Evolutionary conservation across 2,329 filamentous ascomycete genomes (phyloP).

Genomic region (Cladophialophora psammophila): DNA sequence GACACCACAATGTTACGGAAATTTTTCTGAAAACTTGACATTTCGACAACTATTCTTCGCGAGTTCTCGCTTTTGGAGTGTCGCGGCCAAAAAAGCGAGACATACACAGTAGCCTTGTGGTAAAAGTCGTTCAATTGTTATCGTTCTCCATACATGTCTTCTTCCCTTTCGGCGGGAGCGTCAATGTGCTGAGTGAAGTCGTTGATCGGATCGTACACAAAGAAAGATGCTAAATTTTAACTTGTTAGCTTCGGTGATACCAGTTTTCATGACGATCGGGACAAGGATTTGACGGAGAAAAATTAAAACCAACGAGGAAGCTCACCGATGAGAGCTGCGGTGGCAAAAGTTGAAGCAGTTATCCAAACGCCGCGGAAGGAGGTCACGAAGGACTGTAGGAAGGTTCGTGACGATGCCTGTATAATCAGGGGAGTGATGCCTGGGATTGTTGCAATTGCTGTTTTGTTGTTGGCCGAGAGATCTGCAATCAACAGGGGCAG

Average conservation of each 20-base stretch:
- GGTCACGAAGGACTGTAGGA: constrained; percentile 15
- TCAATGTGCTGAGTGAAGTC: constrained; percentile 30
- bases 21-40: no score
- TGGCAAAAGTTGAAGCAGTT: constrained; percentile 22
- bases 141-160: constrained; percentile 6
- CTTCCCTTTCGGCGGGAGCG: constrained; percentile 20
- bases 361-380: constrained; percentile 29
- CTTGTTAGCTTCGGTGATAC: no score
- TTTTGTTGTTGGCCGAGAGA: constrained; percentile 11
- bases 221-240: constrained; percentile 19
- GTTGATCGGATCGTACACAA: constrained; percentile 19
- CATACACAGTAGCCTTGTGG: no score
- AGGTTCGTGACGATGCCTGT: constrained; percentile 10
- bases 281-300: no score
- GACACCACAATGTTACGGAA: no score
- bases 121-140: no score
- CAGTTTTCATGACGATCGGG: no score
- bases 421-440: constrained; percentile 26
- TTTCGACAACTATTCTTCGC: no score
- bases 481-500: no score
- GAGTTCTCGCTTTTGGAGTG: no score
- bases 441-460: no score
- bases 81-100: no score
- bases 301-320: background rate
- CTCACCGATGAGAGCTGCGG: constrained; percentile 24